Evolutionary conservation across 108 stramenopile genomes (phyloP), one percentile per base, ranked within the genome.

Genomic region (Conticribra weissflogii): DNA sequence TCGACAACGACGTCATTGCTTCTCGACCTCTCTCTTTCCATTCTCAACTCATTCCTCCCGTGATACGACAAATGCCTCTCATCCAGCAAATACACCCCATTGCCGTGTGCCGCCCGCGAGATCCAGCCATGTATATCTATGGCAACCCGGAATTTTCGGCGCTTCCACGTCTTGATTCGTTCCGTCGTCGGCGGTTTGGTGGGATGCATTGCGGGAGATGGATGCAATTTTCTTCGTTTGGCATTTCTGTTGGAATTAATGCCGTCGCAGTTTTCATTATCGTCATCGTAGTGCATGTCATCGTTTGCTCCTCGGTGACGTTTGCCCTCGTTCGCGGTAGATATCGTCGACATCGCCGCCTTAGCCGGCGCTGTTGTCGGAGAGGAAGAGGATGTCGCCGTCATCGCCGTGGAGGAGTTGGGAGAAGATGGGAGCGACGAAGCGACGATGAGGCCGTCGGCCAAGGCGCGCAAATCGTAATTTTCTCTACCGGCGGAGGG

Each of bases 91-190:
- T 57, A 51, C 0, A 72, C 75, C 9, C 88, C 87, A 64, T 76
- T 62, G 1, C 86, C 89, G 60, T 82, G 74, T 14, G 74, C 66
- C 8, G 89, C 90, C 1, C 68, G 60, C 24, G 89, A 76, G 18
- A 94, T 86, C 90, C 89, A 94, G 0, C 78, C 74, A 9, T 69
- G 64, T 27, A 90, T 72, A 59, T 94, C 93, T 9, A 94, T 63
- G 16, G 87, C 93, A 16, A 92, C 72, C 5, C 93, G 86, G 19
- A 92, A 54, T 51, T 66, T 72, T 5, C 81, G 63, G 5, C 81
- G 71, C 23, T 18, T 62, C 66, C 68, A 78, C 31, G 61, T n/a
- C n/a, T n/a, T n/a, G n/a, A n/a, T n/a, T n/a, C n/a, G n/a, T n/a
- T n/a, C n/a, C n/a, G n/a, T n/a, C n/a, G n/a, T n/a, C n/a, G n/a